phyloP scores from a whole-genome alignment of 257 asterid genomes.

The Lithospermum erythrorhizon region DNA sequence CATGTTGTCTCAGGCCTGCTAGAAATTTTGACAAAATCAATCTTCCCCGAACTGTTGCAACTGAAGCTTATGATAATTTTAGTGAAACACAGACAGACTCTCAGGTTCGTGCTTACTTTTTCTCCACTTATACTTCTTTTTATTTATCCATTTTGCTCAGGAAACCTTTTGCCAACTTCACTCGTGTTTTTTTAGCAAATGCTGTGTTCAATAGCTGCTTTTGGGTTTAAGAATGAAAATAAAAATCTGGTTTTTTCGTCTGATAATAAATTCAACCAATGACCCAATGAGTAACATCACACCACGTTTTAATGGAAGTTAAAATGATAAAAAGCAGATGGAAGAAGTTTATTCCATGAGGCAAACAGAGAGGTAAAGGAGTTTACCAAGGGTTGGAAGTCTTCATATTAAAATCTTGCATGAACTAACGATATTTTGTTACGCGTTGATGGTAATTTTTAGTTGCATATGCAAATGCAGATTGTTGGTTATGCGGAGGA shows the following conservation, averaged over 20 bases:
- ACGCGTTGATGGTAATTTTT: background rate
- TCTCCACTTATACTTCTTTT: background rate
- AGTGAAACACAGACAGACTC: conserved; percentile 93
- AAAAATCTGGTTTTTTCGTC: no score
- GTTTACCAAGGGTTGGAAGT: background rate
- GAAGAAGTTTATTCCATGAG: background rate
- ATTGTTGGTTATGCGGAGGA: conserved; percentile 94
- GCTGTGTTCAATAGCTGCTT: no score
- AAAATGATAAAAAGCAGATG: no score
- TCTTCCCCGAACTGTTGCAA: conserved; percentile 28
- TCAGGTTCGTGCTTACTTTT: conserved; percentile 46
- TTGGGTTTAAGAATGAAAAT: no score
- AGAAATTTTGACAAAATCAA: conserved; percentile 27
- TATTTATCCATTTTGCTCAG: conserved; percentile 4
- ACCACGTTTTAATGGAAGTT: no score
- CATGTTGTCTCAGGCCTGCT: conserved; percentile 40
- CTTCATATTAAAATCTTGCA: background rate
- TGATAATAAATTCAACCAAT: no score
- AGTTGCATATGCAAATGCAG: conserved; percentile 23
- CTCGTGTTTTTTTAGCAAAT: no score
- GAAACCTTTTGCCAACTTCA: no score
- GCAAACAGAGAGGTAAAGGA: background rate
- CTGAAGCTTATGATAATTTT: conserved; percentile 46
- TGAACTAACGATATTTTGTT: background rate
- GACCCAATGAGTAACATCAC: no score